These are phyloP conservation scores for Aechmea fasciata DNA, from an alignment of 176 grass and related monocot genomes.

Conservation along the genomic window DNA sequence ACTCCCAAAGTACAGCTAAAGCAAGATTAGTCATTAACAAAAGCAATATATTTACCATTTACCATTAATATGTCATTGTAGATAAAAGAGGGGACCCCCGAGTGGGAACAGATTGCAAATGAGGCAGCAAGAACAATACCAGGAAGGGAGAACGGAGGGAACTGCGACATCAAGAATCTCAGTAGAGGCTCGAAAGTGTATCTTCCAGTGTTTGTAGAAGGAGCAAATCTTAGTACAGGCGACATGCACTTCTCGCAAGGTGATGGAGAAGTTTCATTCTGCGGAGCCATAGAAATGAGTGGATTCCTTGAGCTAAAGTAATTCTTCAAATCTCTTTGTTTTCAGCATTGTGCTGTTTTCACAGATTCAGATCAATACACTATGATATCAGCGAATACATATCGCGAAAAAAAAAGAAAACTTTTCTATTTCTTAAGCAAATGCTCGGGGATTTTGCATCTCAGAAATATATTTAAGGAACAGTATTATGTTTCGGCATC, in stretches of 20 bases:
- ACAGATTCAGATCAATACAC: background rate
- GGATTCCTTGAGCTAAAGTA: constrained; percentile 98
- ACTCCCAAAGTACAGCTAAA: background rate
- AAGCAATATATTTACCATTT: no score
- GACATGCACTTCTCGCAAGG: constrained; percentile 96
- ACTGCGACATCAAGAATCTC: constrained; percentile 93
- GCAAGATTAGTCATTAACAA: background rate
- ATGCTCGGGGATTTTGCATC: no score
- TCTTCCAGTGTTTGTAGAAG: constrained; percentile 87
- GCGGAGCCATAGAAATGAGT: constrained; percentile 99
- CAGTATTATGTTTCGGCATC: no score
- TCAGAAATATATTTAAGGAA: no score
- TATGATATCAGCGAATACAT: no score
- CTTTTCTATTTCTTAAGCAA: no score
- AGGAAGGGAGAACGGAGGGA: constrained; percentile 84
- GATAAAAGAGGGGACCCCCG: constrained; percentile 58
- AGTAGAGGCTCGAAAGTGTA: constrained; percentile 93
- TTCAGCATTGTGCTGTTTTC: constrained; percentile 8
- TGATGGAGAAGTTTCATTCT: constrained; percentile 83
- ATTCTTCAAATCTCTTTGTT: constrained; percentile 18
- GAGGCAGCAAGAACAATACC: constrained; percentile 88
- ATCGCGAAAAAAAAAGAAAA: no score
- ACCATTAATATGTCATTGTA: constrained; percentile 3
- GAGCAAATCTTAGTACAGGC: constrained; percentile 80
- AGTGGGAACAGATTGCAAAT: constrained; percentile 66